These are phyloP conservation scores for Nyssa sinensis DNA, from an alignment of 148 eudicot species.

Conservation along the genomic window DNA sequence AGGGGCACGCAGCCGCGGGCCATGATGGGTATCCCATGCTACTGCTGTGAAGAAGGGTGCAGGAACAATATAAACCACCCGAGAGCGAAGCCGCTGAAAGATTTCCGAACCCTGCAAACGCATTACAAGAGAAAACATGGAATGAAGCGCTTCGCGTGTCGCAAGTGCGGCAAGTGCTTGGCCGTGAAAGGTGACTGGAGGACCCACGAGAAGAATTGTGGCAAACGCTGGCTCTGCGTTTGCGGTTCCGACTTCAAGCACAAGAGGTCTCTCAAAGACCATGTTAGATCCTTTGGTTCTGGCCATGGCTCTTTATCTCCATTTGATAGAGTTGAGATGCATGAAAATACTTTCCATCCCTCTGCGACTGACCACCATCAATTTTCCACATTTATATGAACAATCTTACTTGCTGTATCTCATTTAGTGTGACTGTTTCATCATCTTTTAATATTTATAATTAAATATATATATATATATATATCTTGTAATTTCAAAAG, in stretches of 20 bases:
- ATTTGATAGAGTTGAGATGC: slow-evolving; percentile 18
- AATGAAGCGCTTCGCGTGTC: slow-evolving; percentile 51
- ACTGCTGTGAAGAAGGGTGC: slow-evolving; percentile 82
- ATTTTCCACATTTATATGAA: too few relatives aligned
- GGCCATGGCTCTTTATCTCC: slow-evolving; percentile 50
- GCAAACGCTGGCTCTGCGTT: slow-evolving; percentile 81
- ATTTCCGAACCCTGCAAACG: slow-evolving; percentile 77
- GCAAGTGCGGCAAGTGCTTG: slow-evolving; percentile 64
- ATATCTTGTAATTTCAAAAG: too few relatives aligned
- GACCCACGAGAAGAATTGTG: slow-evolving; percentile 91
- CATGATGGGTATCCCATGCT: slow-evolving; percentile 61
- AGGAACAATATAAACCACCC: slow-evolving; percentile 74
- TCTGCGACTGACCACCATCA: too few relatives aligned
- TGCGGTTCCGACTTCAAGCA: slow-evolving; percentile 93
- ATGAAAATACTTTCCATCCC: not conserved
- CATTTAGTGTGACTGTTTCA: too few relatives aligned
- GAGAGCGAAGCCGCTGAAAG: slow-evolving; percentile 68
- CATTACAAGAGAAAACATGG: slow-evolving; percentile 91
- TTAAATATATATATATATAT: too few relatives aligned
- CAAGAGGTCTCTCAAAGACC: slow-evolving; percentile 83
- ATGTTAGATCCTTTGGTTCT: slow-evolving; percentile 61
- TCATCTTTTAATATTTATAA: too few relatives aligned
- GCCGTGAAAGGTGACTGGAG: slow-evolving; percentile 95
- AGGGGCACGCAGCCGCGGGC: slow-evolving; percentile 65
- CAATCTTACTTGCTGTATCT: too few relatives aligned